Base-by-base conservation (phyloP, 2,329 filamentous ascomycete species). In the Aureobasidium sp. region DNA sequence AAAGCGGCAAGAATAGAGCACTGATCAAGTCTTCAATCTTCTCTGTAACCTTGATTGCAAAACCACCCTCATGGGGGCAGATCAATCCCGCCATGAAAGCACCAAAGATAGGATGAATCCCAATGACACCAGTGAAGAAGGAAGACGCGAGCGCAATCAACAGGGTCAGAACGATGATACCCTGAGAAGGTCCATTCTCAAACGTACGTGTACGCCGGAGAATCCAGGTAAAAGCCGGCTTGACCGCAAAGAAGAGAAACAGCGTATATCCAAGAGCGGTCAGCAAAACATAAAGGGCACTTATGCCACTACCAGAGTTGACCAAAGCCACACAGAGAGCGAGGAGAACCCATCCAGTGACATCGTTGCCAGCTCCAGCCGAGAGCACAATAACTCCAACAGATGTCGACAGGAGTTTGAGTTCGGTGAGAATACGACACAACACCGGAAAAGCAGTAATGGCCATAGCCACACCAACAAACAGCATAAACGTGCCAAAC, bases 21-120 rank as follows among this genome's bases (percentile, higher is more conserved):
- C 86, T 84, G 31, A 96, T 86, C 11, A 96, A 77, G 79, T 97
- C 93, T 72, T 97, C 93, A 62, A 97, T 86, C 78, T 96, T 96
- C 70, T 96, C 91, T 0, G 90, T 94, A 42, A 96, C 78, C 66
- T 92, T 92, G 73, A 96, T 94, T 23, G 90, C 88, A 69, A 96
- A 95, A 29, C 91, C 89, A 51, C 89, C 88, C 61, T 95, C 89
- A 69, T 94, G 91, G 0, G 92, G 93, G 66, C 91, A 91, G 61
- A 97, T 94, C 27, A 97, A 73, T 1, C 93, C 93, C 43, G 93
- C 84, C 61, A 96, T 79, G 71, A 97, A 97, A 3, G 88, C 91
- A 43, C 93, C 93, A 68, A 97, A 97, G 70, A 97, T 96, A 60
- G 93, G 84, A 71, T 97, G 93, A 1, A 96, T 86, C 49, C 93